Base-by-base conservation (phyloP, 208 protist genomes). In the Blastocrithidia nonstop region DNA sequence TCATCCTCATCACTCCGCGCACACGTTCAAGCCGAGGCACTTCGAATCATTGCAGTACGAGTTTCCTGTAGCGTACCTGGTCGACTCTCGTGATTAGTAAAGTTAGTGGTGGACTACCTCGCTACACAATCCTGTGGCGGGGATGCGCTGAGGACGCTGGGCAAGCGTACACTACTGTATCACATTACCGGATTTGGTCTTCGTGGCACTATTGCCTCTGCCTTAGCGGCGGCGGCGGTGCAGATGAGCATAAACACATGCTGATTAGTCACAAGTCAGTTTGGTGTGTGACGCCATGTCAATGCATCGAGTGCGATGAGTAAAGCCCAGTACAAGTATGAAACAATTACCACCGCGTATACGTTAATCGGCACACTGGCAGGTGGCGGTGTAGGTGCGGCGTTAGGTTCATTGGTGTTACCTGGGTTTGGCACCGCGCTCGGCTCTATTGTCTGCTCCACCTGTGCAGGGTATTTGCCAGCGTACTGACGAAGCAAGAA, bases 341-440 rank as follows among this genome's bases (percentile, higher is more conserved):
- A 78, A 26, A 33, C 64, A n/a, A 29, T 65, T 17, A 83, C 72
- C 23, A 47, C 54, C 11, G 20, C 73, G 1, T 47, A 49, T 37
- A 44, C 61, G 6, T 60, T 53, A 7, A 50, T 47, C 19, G 57
- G 61, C 21, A 68, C 57, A 1, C 47, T 88, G 6, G 58, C 53
- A 1, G 78, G 70, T 24, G 61, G 67, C 11, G 51, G 59, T 17
- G 59, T 46, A n/a, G 78, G 78, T 0, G 67, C 67, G 1, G 59
- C 64, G 8, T 17, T 78, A 33, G 77, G 77, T 13, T 57, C 65
- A 11, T 38, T 72, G 27, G 15, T 70, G n/a, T 6, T 79, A 22
- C 77, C 77, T 6, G 77, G 77, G n/a, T 21, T 80, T 9, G 78
- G 78, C 25, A 83, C 78, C 6, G 70, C 54, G 24, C 31, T 88